Conservation (phyloP, 495 filamentous ascomycete species). For the Thermochaetoides thermophila region DNA sequence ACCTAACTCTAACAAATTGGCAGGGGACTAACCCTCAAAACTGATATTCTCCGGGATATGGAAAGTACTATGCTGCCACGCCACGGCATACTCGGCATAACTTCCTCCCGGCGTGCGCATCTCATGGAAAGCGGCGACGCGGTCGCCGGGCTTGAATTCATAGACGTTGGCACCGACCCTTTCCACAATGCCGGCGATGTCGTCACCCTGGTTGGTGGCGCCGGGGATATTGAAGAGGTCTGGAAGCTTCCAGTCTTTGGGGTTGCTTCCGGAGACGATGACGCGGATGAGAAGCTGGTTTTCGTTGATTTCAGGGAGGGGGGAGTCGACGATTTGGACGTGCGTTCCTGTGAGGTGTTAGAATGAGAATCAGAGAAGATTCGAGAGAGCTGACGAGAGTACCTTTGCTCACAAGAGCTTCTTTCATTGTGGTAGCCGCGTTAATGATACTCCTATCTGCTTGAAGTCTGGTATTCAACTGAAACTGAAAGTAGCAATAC, state of each 20-base stretch:
- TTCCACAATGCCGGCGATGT: conserved; percentile 57
- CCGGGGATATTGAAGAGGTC: conserved; percentile 2
- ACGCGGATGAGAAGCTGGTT: conserved; percentile 60
- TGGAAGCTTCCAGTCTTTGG: conserved; percentile 62
- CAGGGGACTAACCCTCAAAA: conserved; percentile 49
- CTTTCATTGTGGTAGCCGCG: conserved; percentile 38
- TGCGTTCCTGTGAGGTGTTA: conserved; percentile 18
- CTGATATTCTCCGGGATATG: conserved; percentile 46
- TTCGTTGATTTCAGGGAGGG: conserved; percentile 44
- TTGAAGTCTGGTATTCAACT: no score
- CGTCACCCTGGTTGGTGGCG: conserved; percentile 47
- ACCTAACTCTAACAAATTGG: no score
- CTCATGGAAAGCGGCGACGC: conserved; percentile 57
- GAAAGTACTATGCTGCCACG: conserved; percentile 51
- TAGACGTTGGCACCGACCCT: conserved; percentile 43
- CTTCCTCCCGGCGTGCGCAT: conserved; percentile 36
- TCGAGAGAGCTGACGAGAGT: not conserved
- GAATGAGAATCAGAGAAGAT: not conserved
- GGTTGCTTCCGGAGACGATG: conserved; percentile 53
- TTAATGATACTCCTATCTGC: no score
- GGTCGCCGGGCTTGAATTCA: conserved; percentile 51
- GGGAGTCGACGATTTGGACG: conserved; percentile 47
- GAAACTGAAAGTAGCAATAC: no score
- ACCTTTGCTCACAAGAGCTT: conserved; percentile 32
- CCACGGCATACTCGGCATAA: conserved; percentile 59